Percentiles rank a stretch among this genome's conserved stretches.
phyloP scores from a whole-genome alignment of 108 stramenopile genomes.

The Fistulifera pelliculosa region DNA sequence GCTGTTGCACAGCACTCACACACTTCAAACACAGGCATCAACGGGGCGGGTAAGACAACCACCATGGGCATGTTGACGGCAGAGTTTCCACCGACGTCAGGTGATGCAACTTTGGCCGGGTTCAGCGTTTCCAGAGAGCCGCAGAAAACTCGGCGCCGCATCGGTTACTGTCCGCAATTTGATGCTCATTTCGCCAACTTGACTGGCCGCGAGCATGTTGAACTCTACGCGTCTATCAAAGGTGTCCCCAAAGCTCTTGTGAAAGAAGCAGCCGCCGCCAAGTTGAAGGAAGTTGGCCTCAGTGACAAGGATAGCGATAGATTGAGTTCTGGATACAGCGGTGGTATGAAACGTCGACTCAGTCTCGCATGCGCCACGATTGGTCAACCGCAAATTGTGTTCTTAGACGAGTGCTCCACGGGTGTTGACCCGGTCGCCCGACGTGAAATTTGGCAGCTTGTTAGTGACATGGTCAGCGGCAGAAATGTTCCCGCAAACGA shows the following conservation, averaged over 20 bases:
- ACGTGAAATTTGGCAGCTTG: conserved; percentile 76
- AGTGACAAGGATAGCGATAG: conserved; percentile 59
- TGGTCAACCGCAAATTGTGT: conserved; percentile 71
- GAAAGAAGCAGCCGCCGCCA: conserved; percentile 44
- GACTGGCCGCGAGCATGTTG: conserved; percentile 93
- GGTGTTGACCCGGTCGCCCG: conserved; percentile 73
- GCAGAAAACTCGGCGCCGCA: conserved; percentile 59
- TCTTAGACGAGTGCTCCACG: conserved; percentile 74
- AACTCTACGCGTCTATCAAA: conserved; percentile 92
- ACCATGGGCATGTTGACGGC: conserved; percentile 91
- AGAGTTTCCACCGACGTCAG: conserved; percentile 86
- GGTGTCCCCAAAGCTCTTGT: conserved; percentile 49
- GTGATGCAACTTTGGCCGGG: conserved; percentile 84
- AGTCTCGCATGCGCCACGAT: conserved; percentile 80
- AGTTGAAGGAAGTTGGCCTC: conserved; percentile 76
- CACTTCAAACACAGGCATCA: conserved; percentile 57
- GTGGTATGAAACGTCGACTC: conserved; percentile 88
- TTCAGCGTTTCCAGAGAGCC: conserved; percentile 73
- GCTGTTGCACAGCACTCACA: too few relatives aligned
- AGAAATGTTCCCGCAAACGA: conserved; percentile 34
- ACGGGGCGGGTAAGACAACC: conserved; percentile 85
- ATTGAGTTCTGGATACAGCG: conserved; percentile 56
- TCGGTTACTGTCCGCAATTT: conserved; percentile 98
- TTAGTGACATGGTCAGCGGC: conserved; percentile 63
- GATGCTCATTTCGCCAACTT: conserved; percentile 96